Evolutionary conservation across 1,139 yeast genomes (phyloP).

Genomic region (Debaryomycetaceae sp.): DNA sequence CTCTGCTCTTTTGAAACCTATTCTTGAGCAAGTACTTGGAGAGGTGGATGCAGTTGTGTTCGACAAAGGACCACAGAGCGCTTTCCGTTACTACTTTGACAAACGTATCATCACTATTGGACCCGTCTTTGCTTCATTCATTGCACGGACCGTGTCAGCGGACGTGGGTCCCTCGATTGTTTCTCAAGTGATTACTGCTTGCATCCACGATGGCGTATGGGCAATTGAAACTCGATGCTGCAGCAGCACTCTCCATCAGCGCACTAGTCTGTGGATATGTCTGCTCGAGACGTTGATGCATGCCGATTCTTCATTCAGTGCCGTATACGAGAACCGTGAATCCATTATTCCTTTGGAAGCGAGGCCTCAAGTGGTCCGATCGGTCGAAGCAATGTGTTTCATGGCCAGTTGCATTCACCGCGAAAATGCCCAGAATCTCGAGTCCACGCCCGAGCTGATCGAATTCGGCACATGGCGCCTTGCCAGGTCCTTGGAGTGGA

Average conservation of each 20-base stretch:
- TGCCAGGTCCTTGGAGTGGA: constrained; percentile 35
- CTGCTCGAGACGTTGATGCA: constrained; percentile 12
- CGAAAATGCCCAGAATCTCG: no score
- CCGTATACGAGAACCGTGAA: constrained; percentile 4
- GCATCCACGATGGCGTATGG: constrained; percentile 34
- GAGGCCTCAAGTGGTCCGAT: neutral
- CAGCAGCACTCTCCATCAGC: no score
- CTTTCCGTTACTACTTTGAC: constrained; percentile 18
- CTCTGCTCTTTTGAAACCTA: constrained; percentile 5
- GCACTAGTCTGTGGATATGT: no score
- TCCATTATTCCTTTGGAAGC: neutral
- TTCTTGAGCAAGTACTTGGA: constrained; percentile 9
- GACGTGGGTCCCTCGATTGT: constrained; percentile 3
- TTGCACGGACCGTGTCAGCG: constrained; percentile 9
- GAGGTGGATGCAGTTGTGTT: constrained; percentile 3
- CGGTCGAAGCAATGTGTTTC: constrained; percentile 1
- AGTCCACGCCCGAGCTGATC: constrained; percentile 12
- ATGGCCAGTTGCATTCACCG: neutral
- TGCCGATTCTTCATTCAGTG: constrained; percentile 22
- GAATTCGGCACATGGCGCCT: constrained; percentile 29
- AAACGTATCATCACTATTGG: constrained; percentile 24
- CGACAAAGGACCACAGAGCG: constrained; percentile 8
- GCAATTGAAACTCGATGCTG: constrained; percentile 26
- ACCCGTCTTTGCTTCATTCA: constrained; percentile 21
- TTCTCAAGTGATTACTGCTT: constrained; percentile 21